These are phyloP conservation scores for Coelastrella sp. DNA, from an alignment of 139 green algal species.

Conservation along the genomic window DNA sequence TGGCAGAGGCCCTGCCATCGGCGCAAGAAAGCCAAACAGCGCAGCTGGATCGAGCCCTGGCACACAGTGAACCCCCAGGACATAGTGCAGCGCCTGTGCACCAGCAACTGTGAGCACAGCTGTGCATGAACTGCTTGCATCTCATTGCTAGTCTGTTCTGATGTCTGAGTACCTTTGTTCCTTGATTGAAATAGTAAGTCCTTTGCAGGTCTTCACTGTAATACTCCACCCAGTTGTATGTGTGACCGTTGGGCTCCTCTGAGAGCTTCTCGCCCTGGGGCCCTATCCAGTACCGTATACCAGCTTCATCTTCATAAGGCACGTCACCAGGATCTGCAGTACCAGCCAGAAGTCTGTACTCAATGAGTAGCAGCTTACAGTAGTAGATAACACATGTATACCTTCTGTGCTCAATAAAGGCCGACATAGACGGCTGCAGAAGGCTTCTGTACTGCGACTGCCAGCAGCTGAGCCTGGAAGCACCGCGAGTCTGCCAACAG, in stretches of 20 bases:
- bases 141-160: not conserved
- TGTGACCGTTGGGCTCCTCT: constrained; percentile 11
- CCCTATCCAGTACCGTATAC: constrained; percentile 22
- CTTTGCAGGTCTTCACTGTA: constrained; percentile 34
- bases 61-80: too few relatives aligned
- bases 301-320: constrained; percentile 33
- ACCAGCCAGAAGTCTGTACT: not conserved
- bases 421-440: too few relatives aligned
- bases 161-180: not conserved
- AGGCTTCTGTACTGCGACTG: too few relatives aligned
- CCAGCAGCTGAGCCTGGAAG: too few relatives aligned
- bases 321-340: constrained; percentile 18
- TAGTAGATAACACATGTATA: too few relatives aligned
- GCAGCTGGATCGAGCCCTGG: too few relatives aligned
- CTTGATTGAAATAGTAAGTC: constrained; percentile 42
- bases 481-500: too few relatives aligned
- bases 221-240: constrained; percentile 18
- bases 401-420: too few relatives aligned
- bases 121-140: not conserved
- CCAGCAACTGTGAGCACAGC: not conserved
- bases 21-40: too few relatives aligned
- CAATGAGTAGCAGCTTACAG: not conserved
- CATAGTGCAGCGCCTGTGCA: too few relatives aligned
- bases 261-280: constrained; percentile 17
- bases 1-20: too few relatives aligned